Evolutionary conservation across 352 stramenopile species (phyloP).

Genomic region (Phytophthora litchii): DNA sequence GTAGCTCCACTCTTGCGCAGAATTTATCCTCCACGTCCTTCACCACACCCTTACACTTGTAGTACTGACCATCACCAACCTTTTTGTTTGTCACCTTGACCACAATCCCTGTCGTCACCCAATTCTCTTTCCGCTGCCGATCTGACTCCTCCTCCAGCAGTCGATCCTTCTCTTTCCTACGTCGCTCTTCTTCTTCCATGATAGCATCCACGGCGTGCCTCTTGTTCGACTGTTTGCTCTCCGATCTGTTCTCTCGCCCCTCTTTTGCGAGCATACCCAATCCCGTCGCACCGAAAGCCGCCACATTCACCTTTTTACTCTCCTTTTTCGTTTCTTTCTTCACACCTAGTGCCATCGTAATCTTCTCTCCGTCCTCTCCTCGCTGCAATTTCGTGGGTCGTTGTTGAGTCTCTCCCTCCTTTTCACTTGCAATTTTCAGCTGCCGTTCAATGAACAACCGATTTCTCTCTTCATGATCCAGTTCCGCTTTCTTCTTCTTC

Average conservation of each 20-base stretch:
- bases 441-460: slow-evolving; percentile 76
- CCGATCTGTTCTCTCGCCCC: not conserved
- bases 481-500: slow-evolving; percentile 87
- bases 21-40: slow-evolving; percentile 83
- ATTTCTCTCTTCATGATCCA: slow-evolving; percentile 91
- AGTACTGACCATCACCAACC: slow-evolving; percentile 85
- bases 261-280: slow-evolving; percentile 25
- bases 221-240: slow-evolving; percentile 15
- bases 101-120: slow-evolving; percentile 91
- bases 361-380: slow-evolving; percentile 53
- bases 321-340: slow-evolving; percentile 34
- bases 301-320: slow-evolving; percentile 13
- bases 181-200: slow-evolving; percentile 65
- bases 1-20: slow-evolving; percentile 78
- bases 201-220: slow-evolving; percentile 50
- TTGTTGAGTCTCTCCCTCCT: slow-evolving; percentile 37
- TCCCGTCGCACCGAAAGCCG: slow-evolving; percentile 1
- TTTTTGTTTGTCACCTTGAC: slow-evolving; percentile 96
- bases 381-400: slow-evolving; percentile 69
- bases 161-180: slow-evolving; percentile 43
- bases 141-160: slow-evolving; percentile 45
- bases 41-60: slow-evolving; percentile 89
- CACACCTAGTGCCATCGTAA: slow-evolving; percentile 38
- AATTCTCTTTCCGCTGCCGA: slow-evolving; percentile 85
- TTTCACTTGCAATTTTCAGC: slow-evolving; percentile 62